These are phyloP conservation scores for Coemansia javaensis DNA, from an alignment of 192 early-diverging fungal genomes.

Conservation along the genomic window DNA sequence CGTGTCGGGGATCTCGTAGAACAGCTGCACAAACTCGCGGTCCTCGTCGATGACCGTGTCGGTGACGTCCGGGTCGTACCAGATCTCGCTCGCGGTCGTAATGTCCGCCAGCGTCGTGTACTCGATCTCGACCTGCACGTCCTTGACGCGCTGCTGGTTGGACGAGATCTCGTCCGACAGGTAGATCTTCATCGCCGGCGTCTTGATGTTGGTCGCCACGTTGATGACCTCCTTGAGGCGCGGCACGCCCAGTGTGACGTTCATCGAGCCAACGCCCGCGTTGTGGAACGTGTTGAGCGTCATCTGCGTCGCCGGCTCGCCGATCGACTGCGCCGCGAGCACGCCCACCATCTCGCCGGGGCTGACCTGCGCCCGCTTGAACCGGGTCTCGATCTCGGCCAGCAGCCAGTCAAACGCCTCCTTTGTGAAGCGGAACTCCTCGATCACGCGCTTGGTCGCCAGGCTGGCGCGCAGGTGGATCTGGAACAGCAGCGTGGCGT, in stretches of 20 bases:
- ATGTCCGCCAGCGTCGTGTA: slow-evolving; percentile 87
- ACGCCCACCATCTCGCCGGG: slow-evolving; percentile 98
- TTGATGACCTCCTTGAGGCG: slow-evolving; percentile 99
- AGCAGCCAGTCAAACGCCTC: slow-evolving; percentile 93
- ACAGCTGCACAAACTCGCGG: slow-evolving; percentile 80
- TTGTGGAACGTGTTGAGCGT: slow-evolving; percentile 99
- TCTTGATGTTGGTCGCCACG: slow-evolving; percentile 94
- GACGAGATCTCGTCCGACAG: slow-evolving; percentile 64
- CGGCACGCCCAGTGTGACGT: slow-evolving; percentile 96
- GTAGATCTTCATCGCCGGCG: slow-evolving; percentile 78
- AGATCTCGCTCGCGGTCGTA: slow-evolving; percentile 84
- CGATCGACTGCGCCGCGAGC: slow-evolving; percentile 97
- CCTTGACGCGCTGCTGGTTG: slow-evolving; percentile 80
- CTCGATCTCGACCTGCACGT: slow-evolving; percentile 81
- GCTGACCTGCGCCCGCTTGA: slow-evolving; percentile 84
- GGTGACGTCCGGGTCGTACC: slow-evolving; percentile 88
- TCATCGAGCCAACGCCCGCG: slow-evolving; percentile 95
- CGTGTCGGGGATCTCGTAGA: slow-evolving; percentile 76
- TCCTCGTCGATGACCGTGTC: slow-evolving; percentile 82
- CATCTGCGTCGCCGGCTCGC: slow-evolving; percentile 99
- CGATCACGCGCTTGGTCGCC: slow-evolving; percentile 78
- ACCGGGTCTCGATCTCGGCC: slow-evolving; percentile 88
- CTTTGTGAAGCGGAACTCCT: slow-evolving; percentile 79
- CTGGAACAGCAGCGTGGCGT: slow-evolving; percentile 90
- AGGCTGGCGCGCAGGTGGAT: slow-evolving; percentile 78